Conservation (phyloP, 768 basidiomycete species). For the Boletus speciosus region DNA sequence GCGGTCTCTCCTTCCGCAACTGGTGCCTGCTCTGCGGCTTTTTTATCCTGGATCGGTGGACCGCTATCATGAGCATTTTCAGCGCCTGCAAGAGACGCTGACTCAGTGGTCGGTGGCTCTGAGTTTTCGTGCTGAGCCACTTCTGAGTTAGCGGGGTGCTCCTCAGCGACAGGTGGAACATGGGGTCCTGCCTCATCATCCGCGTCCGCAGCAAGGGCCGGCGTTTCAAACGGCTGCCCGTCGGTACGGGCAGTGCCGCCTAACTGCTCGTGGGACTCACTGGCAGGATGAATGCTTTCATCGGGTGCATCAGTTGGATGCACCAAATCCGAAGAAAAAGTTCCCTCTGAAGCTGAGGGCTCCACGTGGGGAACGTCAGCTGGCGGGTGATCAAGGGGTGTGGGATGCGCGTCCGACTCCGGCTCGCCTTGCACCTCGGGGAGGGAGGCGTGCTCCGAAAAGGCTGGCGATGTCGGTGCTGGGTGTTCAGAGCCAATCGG, state of each 20-base stretch:
- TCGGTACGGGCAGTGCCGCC: slow-evolving; percentile 3
- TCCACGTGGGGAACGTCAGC: slow-evolving; percentile 19
- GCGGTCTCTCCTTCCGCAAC: slow-evolving; percentile 11
- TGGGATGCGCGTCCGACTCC: slow-evolving; percentile 8
- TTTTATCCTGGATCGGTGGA: slow-evolving; percentile 8
- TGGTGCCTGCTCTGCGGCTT: slow-evolving; percentile 7
- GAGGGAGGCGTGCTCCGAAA: slow-evolving; percentile 6
- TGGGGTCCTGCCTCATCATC: slow-evolving; percentile 1
- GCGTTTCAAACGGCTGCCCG: slow-evolving; percentile 8
- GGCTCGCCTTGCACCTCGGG: slow-evolving; percentile 6
- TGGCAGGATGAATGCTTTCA: slow-evolving; percentile 3
- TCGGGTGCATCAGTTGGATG: slow-evolving; percentile 9
- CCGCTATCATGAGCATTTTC: slow-evolving; percentile 6
- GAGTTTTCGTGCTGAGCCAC: slow-evolving; percentile 9
- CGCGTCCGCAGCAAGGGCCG: not conserved
- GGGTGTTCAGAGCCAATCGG: slow-evolving; percentile 15
- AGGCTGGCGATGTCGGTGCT: not conserved
- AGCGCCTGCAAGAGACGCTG: slow-evolving; percentile 1
- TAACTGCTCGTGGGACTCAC: slow-evolving; percentile 21
- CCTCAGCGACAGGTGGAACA: slow-evolving; percentile 4
- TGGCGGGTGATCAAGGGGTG: slow-evolving; percentile 15
- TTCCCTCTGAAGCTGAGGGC: slow-evolving; percentile 6
- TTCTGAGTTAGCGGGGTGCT: slow-evolving; percentile 4
- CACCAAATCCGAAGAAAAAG: slow-evolving; percentile 3
- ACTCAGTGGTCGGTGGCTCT: slow-evolving; percentile 10